Evolutionary conservation across 352 stramenopile genomes (phyloP).

Genomic region (Saprolegnia parasitica): DNA sequence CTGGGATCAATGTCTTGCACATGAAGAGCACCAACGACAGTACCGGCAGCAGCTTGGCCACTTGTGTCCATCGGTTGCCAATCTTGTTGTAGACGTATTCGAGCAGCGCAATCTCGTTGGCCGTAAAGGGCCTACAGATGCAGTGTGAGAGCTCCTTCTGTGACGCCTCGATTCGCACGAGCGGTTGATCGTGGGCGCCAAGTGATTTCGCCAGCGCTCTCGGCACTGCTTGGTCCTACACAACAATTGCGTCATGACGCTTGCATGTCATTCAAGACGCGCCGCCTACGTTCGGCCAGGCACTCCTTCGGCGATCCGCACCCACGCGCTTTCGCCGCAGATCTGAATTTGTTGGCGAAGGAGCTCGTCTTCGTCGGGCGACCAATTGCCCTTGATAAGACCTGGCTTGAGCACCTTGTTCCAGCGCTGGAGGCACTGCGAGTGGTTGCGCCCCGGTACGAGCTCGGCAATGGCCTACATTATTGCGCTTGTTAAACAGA

Average conservation of each 20-base stretch:
- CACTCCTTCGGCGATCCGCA: constrained; percentile 22
- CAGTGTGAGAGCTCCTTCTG: background rate
- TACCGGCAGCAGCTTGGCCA: constrained; percentile 74
- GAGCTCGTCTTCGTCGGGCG: constrained; percentile 49
- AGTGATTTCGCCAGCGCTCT: constrained; percentile 27
- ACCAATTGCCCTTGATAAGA: constrained; percentile 75
- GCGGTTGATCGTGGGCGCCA: constrained; percentile 21
- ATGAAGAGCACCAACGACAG: too few species aligned
- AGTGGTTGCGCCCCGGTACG: constrained; percentile 30
- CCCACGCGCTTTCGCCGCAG: constrained; percentile 18
- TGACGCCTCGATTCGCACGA: background rate
- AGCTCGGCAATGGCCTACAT: constrained; percentile 31
- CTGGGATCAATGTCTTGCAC: background rate
- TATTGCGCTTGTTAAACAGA: background rate
- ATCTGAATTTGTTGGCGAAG: constrained; percentile 18
- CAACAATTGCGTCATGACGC: too few species aligned
- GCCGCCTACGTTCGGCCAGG: constrained; percentile 20
- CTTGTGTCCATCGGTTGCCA: constrained; percentile 85
- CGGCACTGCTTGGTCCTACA: constrained; percentile 28
- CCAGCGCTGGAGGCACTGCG: constrained; percentile 38
- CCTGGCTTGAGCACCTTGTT: constrained; percentile 65
- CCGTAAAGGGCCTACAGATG: constrained; percentile 47
- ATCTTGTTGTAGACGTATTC: constrained; percentile 74
- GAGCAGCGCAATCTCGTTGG: constrained; percentile 67
- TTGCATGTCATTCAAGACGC: too few species aligned